Percentiles rank a stretch among this genome's conserved stretches.
phyloP scores from a whole-genome alignment of 441 rosid genomes.

The Erodium texanum region DNA sequence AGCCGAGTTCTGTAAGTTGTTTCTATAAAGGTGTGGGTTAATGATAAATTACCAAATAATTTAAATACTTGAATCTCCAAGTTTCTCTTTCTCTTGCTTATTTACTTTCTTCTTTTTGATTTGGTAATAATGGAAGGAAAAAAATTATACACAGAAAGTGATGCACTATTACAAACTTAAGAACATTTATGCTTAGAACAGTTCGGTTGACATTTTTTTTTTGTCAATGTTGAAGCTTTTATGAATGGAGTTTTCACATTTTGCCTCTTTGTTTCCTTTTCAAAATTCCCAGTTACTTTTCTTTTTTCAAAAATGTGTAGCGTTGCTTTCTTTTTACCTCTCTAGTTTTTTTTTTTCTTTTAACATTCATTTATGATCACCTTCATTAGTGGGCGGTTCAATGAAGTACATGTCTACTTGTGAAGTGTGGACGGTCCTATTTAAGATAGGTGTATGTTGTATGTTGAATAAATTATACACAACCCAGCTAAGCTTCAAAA shows the following conservation, averaged over 20 bases:
- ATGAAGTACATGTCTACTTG: not conserved
- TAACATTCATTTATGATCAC: not conserved
- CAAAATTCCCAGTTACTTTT: not conserved
- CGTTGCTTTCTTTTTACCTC: not conserved
- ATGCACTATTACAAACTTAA: not conserved
- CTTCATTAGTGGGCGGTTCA: not conserved
- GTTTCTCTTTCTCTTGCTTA: not conserved
- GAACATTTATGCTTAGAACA: not conserved
- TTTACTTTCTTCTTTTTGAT: not conserved
- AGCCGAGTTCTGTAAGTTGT: slow-evolving; percentile 45
- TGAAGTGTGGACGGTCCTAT: not conserved
- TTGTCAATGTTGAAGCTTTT: not conserved
- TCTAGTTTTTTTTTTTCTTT: not conserved
- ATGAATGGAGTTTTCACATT: not conserved
- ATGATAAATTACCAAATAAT: slow-evolving; percentile 35
- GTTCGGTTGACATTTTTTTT: not conserved
- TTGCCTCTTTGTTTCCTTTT: not conserved
- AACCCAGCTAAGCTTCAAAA: not conserved
- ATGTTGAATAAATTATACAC: not conserved
- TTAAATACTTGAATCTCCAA: slow-evolving; percentile 11
- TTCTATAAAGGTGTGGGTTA: slow-evolving; percentile 44
- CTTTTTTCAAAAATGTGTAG: not conserved
- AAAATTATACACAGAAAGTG: not conserved
- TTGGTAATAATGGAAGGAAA: not conserved
- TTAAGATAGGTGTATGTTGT: not conserved